Evolutionary conservation across 495 filamentous ascomycete genomes (phyloP), one percentile per base, ranked within the genome.

Genomic region (Astrothelium macrocarpum): DNA sequence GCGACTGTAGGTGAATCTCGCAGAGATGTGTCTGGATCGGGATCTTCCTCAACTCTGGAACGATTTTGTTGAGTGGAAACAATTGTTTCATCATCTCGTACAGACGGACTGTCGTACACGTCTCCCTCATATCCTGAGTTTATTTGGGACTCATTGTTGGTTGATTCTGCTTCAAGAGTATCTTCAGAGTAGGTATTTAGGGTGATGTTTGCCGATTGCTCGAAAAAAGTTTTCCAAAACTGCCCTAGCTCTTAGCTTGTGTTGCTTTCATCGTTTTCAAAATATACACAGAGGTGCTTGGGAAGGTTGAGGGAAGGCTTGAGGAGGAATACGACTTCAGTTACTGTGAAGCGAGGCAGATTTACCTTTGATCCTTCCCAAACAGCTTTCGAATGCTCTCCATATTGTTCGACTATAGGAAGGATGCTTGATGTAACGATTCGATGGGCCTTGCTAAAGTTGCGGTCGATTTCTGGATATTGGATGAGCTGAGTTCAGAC

Each of bases 191-290:
- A 96, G 59, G 91, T 91, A 12, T 91, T 95, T n/a, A 98, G 83
- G 1, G 91, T 94, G 28, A 97, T 93, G 69, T 98, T 98, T 73
- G 94, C 94, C 53, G 89, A 94, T 62, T 93, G 90, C 77, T 98
- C 94, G 77, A 98, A 98, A 83, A 98, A 97, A 79, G 96, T 90
- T 76, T 97, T 97, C 94, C 94, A 98, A 77, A 97, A 97, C 90
- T 95, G 69, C 5, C n/a, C n/a, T n/a, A n/a, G n/a, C n/a, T n/a
- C n/a, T n/a, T n/a, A n/a, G n/a, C n/a, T n/a, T n/a, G n/a, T n/a
- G n/a, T n/a, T n/a, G n/a, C n/a, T n/a, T n/a, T n/a, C n/a, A n/a
- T n/a, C n/a, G n/a, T n/a, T n/a, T n/a, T n/a, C n/a, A n/a, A n/a
- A n/a, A n/a, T n/a, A n/a, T n/a, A n/a, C n/a, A n/a, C n/a, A n/a